Evolutionary conservation across 2,329 filamentous ascomycete genomes (phyloP), one percentile per base, ranked within the genome.

Genomic region (Penicillium frequentans): DNA sequence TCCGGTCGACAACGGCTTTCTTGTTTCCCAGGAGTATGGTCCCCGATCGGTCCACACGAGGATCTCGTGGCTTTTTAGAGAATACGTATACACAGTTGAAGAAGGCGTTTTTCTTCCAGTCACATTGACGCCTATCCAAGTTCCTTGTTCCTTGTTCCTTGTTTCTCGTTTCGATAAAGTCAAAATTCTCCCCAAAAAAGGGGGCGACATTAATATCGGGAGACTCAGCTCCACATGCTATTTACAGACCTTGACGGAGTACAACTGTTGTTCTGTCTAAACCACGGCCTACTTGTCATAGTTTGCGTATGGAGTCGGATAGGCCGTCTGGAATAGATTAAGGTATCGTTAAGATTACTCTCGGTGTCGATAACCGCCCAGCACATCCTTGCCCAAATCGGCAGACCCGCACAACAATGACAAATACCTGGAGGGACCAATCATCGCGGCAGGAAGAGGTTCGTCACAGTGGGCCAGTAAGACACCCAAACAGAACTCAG

Each of bases 41-140:
- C 61, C 55, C 49, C 63, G 63, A 65, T 66, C 61, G 62, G 59
- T 58, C 56, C 59, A 66, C 64, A 65, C 64, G 60, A 65, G 62
- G 63, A 62, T 59, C 57, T 61, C 55, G 61, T 66, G 60, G 62
- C 46, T 49, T 49, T 48, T 31, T 48, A 33, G 29, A 33, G 14
- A 33, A 33, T 31, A 14, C 16, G 23, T 47, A 26, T 29, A 23
- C 29, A 13, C 23, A 16, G 9, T 46, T 26, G 23, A 33, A 35
- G n/a, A 48, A 48, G 14, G 4, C 16, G n/a, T 39, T 33, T 33
- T 11, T 19, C n/a, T 19, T 19, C 7, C n/a, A n/a, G 35, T 9
- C n/a, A 19, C 7, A 10, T 39, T 39, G 35, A 39, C 19, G 8
- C 35, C 19, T 19, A 10, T 39, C 31, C 31, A 33, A 33, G 31